Conservation (phyloP, 306 rosid species). For the Senna tora region DNA sequence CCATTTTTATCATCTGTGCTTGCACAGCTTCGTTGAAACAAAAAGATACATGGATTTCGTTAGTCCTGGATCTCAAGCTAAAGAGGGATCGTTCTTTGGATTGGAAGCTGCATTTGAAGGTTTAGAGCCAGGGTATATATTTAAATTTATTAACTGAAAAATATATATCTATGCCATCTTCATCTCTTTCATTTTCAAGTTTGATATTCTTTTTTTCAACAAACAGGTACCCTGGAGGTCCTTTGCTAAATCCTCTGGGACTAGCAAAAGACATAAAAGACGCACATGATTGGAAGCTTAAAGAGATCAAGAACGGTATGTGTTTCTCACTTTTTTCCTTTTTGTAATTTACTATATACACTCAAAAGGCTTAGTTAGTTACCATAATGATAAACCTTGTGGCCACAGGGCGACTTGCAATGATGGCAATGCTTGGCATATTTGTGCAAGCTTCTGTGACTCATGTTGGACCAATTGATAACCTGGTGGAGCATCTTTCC, state of each 20-base stretch:
- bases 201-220: conserved; percentile 31
- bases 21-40: conserved; percentile 79
- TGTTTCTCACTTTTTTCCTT: conserved; percentile 16
- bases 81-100: conserved; percentile 79
- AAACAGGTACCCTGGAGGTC: conserved; percentile 84
- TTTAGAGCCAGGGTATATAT: conserved; percentile 85
- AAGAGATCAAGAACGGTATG: conserved; percentile 88
- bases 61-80: conserved; percentile 91
- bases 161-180: neutral
- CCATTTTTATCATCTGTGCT: conserved; percentile 13
- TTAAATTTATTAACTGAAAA: neutral
- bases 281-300: conserved; percentile 82
- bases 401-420: conserved; percentile 75
- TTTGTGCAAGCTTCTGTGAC: conserved; percentile 90
- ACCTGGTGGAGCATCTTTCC: conserved; percentile 87
- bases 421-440: conserved; percentile 91
- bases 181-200: neutral
- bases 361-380: conserved; percentile 14
- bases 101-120: conserved; percentile 78
- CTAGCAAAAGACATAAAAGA: conserved; percentile 78
- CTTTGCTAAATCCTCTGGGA: conserved; percentile 85
- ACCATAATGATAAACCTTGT: conserved; percentile 12
- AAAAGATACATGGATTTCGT: conserved; percentile 90
- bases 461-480: conserved; percentile 90
- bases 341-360: conserved; percentile 9